Evolutionary conservation across 1,284 basidiomycete genomes (phyloP).

Genomic region (Heterobasidion occidentale): DNA sequence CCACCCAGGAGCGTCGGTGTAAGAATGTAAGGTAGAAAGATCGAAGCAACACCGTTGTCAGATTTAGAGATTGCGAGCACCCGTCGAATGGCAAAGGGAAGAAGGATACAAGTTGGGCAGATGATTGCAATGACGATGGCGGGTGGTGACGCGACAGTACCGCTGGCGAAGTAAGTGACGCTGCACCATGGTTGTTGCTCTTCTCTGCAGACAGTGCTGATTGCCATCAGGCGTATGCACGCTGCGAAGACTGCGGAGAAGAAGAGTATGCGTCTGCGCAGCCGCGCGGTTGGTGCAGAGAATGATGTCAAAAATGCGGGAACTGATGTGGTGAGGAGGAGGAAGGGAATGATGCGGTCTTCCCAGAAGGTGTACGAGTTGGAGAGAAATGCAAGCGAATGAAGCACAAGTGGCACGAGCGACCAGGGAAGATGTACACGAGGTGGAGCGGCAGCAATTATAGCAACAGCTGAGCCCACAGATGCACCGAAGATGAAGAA

Average conservation of each 20-base stretch:
- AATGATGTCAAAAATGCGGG: constrained; percentile 54
- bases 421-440: constrained; percentile 23
- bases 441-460: constrained; percentile 29
- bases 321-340: constrained; percentile 59
- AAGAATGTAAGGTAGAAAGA: constrained; percentile 56
- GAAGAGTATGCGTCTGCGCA: constrained; percentile 71
- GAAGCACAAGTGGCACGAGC: constrained; percentile 52
- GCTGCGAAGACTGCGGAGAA: constrained; percentile 62
- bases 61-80: constrained; percentile 66
- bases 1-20: constrained; percentile 51
- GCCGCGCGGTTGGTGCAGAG: constrained; percentile 54
- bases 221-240: constrained; percentile 68
- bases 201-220: constrained; percentile 86
- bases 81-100: constrained; percentile 54
- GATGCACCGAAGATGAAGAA: constrained; percentile 36
- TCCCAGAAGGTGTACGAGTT: constrained; percentile 98
- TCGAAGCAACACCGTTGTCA: constrained; percentile 61
- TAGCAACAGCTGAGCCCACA: constrained; percentile 30
- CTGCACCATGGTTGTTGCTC: constrained; percentile 88
- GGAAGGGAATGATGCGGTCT: constrained; percentile 74
- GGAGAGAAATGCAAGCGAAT: constrained; percentile 71
- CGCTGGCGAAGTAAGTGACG: constrained; percentile 80
- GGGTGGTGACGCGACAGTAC: constrained; percentile 59
- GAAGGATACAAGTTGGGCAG: constrained; percentile 42
- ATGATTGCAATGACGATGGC: constrained; percentile 45